Conservation (phyloP, 2,329 filamentous ascomycete genomes). For the Nemania bipapillata region DNA sequence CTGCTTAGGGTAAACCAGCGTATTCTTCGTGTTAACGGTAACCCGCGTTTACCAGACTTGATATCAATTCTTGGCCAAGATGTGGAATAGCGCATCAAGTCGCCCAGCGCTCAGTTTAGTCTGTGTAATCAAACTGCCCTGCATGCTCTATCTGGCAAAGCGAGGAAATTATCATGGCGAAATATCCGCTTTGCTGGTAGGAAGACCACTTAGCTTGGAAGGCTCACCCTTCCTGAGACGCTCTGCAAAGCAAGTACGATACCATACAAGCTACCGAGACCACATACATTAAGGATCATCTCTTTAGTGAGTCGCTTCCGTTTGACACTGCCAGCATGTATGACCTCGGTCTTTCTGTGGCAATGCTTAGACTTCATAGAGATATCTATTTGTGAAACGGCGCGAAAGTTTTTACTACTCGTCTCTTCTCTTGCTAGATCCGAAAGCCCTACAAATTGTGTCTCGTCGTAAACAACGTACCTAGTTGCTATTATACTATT, state of each 20-base stretch:
- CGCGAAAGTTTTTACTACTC: too few species aligned
- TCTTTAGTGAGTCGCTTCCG: conserved; percentile 1
- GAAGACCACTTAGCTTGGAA: conserved; percentile 14
- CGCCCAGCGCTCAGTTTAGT: background rate
- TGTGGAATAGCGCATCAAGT: background rate
- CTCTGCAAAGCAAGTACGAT: conserved; percentile 28
- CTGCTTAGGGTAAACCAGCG: background rate
- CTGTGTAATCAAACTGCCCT: background rate
- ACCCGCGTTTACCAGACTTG: background rate
- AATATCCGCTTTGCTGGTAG: background rate
- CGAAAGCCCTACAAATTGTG: conserved; percentile 28
- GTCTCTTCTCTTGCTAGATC: background rate
- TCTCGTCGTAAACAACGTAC: background rate
- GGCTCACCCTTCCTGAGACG: conserved; percentile 26
- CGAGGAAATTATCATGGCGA: background rate
- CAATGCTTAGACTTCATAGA: background rate
- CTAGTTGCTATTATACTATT: background rate
- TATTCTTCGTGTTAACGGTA: background rate
- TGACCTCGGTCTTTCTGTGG: conserved; percentile 7
- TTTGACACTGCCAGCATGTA: background rate
- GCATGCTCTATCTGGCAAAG: background rate
- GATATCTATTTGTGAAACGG: conserved; percentile 6
- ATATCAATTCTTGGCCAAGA: background rate
- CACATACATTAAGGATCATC: background rate
- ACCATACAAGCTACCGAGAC: background rate